A percentile compares a stretch with the other conserved stretches of the same genome.
phyloP scores from a whole-genome alignment of 2,329 filamentous ascomycete genomes.

The Botrytis tulipae region DNA sequence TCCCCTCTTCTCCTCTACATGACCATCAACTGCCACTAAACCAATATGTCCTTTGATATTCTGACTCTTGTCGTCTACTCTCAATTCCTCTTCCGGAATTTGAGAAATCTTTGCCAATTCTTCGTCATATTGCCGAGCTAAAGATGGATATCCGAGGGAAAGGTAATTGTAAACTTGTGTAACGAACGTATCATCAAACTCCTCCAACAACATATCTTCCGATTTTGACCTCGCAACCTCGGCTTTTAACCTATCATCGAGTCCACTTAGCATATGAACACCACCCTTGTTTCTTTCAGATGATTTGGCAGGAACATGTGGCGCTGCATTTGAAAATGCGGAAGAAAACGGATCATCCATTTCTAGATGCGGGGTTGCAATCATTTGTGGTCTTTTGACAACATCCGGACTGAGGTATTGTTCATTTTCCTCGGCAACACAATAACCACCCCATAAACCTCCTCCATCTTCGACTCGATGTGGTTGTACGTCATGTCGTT shows the following conservation, averaged over 20 bases:
- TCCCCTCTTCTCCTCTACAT: constrained; percentile 30
- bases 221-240: constrained; percentile 32
- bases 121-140: constrained; percentile 78
- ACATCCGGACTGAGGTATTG: constrained; percentile 39
- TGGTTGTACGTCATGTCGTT: constrained; percentile 54
- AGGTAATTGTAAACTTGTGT: constrained; percentile 98
- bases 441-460: constrained; percentile 78
- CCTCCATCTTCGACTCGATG: constrained; percentile 57
- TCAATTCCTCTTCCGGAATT: constrained; percentile 66
- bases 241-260: constrained; percentile 34
- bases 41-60: constrained; percentile 73
- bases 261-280: constrained; percentile 37
- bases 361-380: constrained; percentile 42
- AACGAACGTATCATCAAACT: constrained; percentile 82
- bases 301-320: constrained; percentile 18
- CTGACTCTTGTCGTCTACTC: constrained; percentile 65
- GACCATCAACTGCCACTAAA: constrained; percentile 46
- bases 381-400: constrained; percentile 35
- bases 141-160: constrained; percentile 84
- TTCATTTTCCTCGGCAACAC: constrained; percentile 44
- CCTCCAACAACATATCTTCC: constrained; percentile 48
- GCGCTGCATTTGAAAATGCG: constrained; percentile 30
- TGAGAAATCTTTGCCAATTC: constrained; percentile 81
- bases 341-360: constrained; percentile 39
- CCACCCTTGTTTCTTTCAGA: constrained; percentile 24